Evolutionary conservation across 805 yeast genomes (phyloP).

Genomic region (Candida berthetii): DNA sequence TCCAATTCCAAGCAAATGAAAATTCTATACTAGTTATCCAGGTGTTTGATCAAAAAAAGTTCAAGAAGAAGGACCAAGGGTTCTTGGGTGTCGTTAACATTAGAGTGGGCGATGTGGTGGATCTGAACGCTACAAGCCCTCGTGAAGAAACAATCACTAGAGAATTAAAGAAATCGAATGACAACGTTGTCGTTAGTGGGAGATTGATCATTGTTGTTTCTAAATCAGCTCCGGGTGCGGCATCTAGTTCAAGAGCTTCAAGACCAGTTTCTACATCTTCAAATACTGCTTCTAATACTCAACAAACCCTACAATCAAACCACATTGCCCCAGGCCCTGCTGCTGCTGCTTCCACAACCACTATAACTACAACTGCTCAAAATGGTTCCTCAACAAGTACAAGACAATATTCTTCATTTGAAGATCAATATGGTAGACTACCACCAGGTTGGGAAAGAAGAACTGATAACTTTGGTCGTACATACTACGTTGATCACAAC

Average conservation of each 20-base stretch:
- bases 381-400: slow-evolving; percentile 11
- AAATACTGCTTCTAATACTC: slow-evolving; percentile 10
- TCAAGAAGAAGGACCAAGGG: slow-evolving; percentile 98
- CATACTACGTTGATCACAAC: slow-evolving; percentile 97
- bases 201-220: slow-evolving; percentile 76
- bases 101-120: slow-evolving; percentile 83
- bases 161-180: slow-evolving; percentile 87
- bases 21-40: slow-evolving; percentile 86
- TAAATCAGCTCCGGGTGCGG: slow-evolving; percentile 25
- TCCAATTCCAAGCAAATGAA: slow-evolving; percentile 69
- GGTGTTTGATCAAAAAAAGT: slow-evolving; percentile 94
- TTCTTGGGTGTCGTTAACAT: slow-evolving; percentile 94
- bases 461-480: slow-evolving; percentile 95
- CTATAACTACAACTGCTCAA: slow-evolving; percentile 8
- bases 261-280: slow-evolving; percentile 14
- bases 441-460: slow-evolving; percentile 99
- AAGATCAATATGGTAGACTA: slow-evolving; percentile 92
- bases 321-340: slow-evolving; percentile 17
- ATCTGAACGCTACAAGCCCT: slow-evolving; percentile 36
- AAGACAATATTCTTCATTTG: slow-evolving; percentile 86
- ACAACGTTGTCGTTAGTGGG: slow-evolving; percentile 89
- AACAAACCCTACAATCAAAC: slow-evolving; percentile 8
- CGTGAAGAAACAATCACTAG: slow-evolving; percentile 85
- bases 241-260: slow-evolving; percentile 14
- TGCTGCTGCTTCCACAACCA: slow-evolving; percentile 18